Conservation (phyloP, 2,329 filamentous ascomycete genomes). For the Penicillium aurantiogriseum region DNA sequence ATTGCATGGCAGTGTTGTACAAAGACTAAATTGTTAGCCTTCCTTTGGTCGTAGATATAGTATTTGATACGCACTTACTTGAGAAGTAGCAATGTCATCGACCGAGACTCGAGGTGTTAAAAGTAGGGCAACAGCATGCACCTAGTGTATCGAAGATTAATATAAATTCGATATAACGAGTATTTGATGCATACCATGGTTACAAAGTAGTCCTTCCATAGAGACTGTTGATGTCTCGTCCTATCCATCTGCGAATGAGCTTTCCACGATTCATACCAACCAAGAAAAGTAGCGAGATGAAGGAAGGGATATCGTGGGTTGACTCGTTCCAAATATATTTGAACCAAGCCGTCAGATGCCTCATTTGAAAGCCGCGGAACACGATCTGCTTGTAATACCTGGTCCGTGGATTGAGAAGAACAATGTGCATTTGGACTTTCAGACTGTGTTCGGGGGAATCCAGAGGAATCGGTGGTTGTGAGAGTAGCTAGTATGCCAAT, state of each 20-base stretch:
- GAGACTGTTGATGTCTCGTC: background rate
- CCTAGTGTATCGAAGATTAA: background rate
- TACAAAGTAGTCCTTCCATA: constrained; percentile 19
- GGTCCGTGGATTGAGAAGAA: background rate
- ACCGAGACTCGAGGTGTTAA: constrained; percentile 14
- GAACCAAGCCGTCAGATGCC: constrained; percentile 4
- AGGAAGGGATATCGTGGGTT: constrained; percentile 20
- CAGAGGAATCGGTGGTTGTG: background rate
- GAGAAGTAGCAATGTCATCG: constrained; percentile 10
- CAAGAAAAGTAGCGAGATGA: constrained; percentile 10
- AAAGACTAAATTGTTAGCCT: constrained; percentile 4
- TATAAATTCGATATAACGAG: background rate
- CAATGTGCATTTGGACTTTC: background rate
- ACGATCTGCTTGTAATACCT: background rate
- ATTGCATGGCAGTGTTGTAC: constrained; percentile 13
- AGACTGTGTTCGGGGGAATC: background rate
- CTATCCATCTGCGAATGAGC: background rate
- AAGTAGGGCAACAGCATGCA: constrained; percentile 16
- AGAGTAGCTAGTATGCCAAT: constrained; percentile 14
- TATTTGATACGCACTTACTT: constrained; percentile 1
- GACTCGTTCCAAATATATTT: constrained; percentile 17
- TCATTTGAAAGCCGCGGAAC: constrained; percentile 3
- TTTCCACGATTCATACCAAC: constrained; percentile 19
- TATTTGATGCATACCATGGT: constrained; percentile 8
- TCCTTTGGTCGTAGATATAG: background rate